Evolutionary conservation across 805 yeast species (phyloP), one percentile per base, ranked within the genome.

Genomic region (Jamesozyma hellenica): DNA sequence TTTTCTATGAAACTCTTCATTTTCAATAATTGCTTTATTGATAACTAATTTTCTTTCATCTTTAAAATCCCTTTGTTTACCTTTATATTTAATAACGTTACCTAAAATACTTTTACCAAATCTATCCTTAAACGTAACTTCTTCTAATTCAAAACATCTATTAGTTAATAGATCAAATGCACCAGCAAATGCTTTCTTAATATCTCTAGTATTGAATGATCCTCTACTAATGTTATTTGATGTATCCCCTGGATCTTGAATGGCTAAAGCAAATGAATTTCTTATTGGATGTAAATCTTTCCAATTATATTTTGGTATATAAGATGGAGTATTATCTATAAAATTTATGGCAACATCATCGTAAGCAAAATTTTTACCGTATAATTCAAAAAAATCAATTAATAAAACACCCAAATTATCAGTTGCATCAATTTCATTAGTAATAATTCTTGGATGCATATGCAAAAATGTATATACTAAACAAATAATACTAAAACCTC

Each of bases 401-500:
- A 92, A 64, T 19, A 90, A 63, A 2, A 86, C 80, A 2, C 98
- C 98, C 41, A 90, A 61, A 53, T 92, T 90, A 32, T 80, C 82
- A 49, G 73, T 49, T 2, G 86, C 77, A 36, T 73, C 69, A 40
- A 87, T 80, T 34, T 76, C 75, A 6, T 74, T 70, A 0, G 94
- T 75, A 2, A 79, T 57, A 11, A 86, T 55, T 47, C 87, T 69
- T 13, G 95, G 95, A 57, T 90, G 97, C 45, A 82, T 64, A 48
- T 68, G 72, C 45, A 88, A 61, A 53, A 88, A 87, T 14, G 90
- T 77, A 51, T 78, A 79, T 14, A 82, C 86, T 55, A 92, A 54
- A 52, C 96, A 87, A 33, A 88, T 85, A n/a, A 85, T 83, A 7
- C 96, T 77, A 57, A 81, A 90, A 0, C 97, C 97, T 32, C 98